Evolutionary conservation across 306 rosid genomes (phyloP).

Genomic region (Vicia sativa): DNA sequence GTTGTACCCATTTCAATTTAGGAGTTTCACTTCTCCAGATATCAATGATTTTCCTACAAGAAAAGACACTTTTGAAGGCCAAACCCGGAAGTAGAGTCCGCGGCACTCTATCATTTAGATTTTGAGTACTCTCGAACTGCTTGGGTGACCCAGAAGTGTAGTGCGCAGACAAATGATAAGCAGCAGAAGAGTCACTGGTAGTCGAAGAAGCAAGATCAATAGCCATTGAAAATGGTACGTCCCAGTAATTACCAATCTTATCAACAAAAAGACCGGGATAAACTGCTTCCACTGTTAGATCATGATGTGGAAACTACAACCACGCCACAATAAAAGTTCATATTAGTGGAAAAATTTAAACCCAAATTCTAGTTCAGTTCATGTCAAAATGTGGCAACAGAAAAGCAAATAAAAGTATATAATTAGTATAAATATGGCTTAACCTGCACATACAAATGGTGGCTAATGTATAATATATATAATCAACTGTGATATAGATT

Average conservation of each 20-base stretch:
- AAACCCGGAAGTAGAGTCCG: conserved; percentile 72
- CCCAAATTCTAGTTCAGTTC: conserved; percentile 28
- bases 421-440: neutral
- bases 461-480: conserved; percentile 12
- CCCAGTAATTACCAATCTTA: conserved; percentile 79
- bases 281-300: conserved; percentile 76
- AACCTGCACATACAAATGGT: neutral
- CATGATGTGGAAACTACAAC: conserved; percentile 78
- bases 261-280: conserved; percentile 85
- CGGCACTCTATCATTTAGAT: conserved; percentile 48
- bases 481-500: neutral
- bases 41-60: conserved; percentile 61
- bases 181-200: conserved; percentile 53
- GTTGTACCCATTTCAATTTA: conserved; percentile 71
- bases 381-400: neutral
- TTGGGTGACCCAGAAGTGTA: conserved; percentile 67
- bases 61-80: conserved; percentile 66
- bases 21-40: conserved; percentile 75
- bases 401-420: neutral
- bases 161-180: conserved; percentile 69
- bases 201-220: conserved; percentile 74
- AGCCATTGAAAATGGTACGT: conserved; percentile 77
- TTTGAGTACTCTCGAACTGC: conserved; percentile 46
- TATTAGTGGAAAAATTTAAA: conserved; percentile 3
- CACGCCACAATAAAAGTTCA: conserved; percentile 30